Evolutionary conservation across 305 asterid genomes (phyloP).

Genomic region (Fraxinus greggii): DNA sequence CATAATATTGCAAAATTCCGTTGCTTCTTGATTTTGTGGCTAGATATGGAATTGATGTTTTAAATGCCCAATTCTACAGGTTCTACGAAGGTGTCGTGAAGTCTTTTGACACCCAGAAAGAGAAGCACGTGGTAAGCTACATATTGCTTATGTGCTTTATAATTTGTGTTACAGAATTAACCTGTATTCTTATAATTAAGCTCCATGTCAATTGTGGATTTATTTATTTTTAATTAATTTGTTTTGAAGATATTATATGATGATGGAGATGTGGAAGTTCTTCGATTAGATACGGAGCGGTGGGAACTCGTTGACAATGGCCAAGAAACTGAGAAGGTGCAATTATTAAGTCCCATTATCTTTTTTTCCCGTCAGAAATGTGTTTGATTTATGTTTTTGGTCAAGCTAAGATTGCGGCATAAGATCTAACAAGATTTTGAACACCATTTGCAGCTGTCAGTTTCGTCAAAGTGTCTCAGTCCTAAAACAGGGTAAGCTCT

Average conservation of each 20-base stretch:
- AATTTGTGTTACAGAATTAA: constrained; percentile 10
- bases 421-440: constrained; percentile 31
- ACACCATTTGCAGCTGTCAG: constrained; percentile 60
- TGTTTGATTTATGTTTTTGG: neutral
- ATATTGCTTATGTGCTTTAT: constrained; percentile 18
- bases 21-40: neutral
- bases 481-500: constrained; percentile 61
- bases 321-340: constrained; percentile 47
- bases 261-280: constrained; percentile 97
- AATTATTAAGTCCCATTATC: neutral
- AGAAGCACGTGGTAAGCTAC: constrained; percentile 79
- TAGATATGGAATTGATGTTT: neutral
- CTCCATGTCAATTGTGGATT: constrained; percentile 13
- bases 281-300: constrained; percentile 76
- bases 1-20: neutral
- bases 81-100: constrained; percentile 81
- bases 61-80: constrained; percentile 32
- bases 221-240: constrained; percentile 17
- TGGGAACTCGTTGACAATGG: constrained; percentile 70
- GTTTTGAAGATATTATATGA: constrained; percentile 62
- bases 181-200: neutral
- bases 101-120: constrained; percentile 75
- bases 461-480: constrained; percentile 46
- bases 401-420: constrained; percentile 11
- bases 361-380: neutral